Percentiles rank a stretch among this genome's conserved stretches.
Conservation (phyloP, 192 early-diverging fungal genomes). For the Geranomyces michiganensis region DNA sequence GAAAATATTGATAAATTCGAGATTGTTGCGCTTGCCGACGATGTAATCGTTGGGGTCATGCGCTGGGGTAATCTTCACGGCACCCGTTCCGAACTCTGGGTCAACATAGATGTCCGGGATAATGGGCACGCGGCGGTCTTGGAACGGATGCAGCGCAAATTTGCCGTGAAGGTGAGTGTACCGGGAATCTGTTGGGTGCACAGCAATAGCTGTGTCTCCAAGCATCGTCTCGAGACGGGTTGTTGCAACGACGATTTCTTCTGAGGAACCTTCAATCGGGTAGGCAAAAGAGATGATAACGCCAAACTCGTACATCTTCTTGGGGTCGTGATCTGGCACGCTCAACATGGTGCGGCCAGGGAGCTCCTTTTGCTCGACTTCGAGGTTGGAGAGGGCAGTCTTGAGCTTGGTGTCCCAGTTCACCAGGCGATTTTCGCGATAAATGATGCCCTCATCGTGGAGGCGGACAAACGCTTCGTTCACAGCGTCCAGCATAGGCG, state of each 20-base stretch:
- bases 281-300: conserved; percentile 96
- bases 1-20: conserved; percentile 96
- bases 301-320: conserved; percentile 98
- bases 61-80: conserved; percentile 98
- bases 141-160: conserved; percentile 91
- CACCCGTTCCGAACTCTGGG: conserved; percentile 94
- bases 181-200: conserved; percentile 89
- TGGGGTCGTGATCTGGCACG: conserved; percentile 89
- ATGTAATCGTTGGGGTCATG: conserved; percentile 98
- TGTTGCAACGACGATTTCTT: conserved; percentile 93
- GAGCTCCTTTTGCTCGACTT: conserved; percentile 88
- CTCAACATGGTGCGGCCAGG: conserved; percentile 79
- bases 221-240: conserved; percentile 99
- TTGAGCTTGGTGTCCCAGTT: conserved; percentile 98
- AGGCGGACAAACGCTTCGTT: conserved; percentile 92
- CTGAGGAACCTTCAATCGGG: conserved; percentile 78
- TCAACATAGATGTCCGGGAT: conserved; percentile 88
- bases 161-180: conserved; percentile 97
- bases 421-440: conserved; percentile 93
- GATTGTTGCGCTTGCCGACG: conserved; percentile 91
- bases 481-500: conserved; percentile 78
- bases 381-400: conserved; percentile 95
- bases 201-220: conserved; percentile 95
- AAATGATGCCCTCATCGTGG: conserved; percentile 94
- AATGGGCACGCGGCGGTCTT: conserved; percentile 87